Percentiles rank a stretch among this genome's conserved stretches.
Conservation (phyloP, 192 early-diverging fungal species). For the Podila minutissima region DNA sequence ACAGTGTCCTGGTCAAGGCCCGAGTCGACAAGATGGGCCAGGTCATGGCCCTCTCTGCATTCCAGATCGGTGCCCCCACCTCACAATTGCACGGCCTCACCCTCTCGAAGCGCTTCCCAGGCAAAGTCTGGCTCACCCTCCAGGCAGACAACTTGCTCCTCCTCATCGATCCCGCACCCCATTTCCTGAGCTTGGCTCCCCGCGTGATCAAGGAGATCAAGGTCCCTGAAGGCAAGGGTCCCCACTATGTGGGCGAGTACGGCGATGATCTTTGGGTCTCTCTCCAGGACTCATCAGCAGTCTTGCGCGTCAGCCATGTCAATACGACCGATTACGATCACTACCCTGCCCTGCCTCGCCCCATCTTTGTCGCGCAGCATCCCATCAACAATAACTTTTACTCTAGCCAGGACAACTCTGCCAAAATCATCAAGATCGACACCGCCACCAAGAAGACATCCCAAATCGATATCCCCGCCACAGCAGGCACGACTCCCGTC, state of each 20-base stretch:
- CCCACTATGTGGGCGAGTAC: slow-evolving; percentile 38
- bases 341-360: slow-evolving; percentile 3
- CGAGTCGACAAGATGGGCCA: slow-evolving; percentile 6
- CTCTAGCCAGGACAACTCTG: slow-evolving; percentile 16
- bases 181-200: background rate
- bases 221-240: slow-evolving; percentile 22
- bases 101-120: slow-evolving; percentile 5
- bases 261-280: slow-evolving; percentile 28
- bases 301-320: slow-evolving; percentile 20
- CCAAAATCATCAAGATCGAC: slow-evolving; percentile 31
- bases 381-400: slow-evolving; percentile 27
- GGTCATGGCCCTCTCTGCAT: background rate
- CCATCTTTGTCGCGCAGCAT: slow-evolving; percentile 29
- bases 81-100: slow-evolving; percentile 25
- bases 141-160: slow-evolving; percentile 22
- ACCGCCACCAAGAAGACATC: slow-evolving; percentile 3
- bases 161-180: slow-evolving; percentile 10
- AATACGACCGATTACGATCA: slow-evolving; percentile 10
- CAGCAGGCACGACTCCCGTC: slow-evolving; percentile 21
- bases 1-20: slow-evolving; percentile 34
- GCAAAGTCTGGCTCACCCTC: slow-evolving; percentile 27
- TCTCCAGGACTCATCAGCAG: slow-evolving; percentile 18
- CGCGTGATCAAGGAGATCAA: slow-evolving; percentile 1
- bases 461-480: background rate
- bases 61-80: slow-evolving; percentile 3